Conservation (phyloP, 192 early-diverging fungal genomes). For the Dissophora globulifera region DNA sequence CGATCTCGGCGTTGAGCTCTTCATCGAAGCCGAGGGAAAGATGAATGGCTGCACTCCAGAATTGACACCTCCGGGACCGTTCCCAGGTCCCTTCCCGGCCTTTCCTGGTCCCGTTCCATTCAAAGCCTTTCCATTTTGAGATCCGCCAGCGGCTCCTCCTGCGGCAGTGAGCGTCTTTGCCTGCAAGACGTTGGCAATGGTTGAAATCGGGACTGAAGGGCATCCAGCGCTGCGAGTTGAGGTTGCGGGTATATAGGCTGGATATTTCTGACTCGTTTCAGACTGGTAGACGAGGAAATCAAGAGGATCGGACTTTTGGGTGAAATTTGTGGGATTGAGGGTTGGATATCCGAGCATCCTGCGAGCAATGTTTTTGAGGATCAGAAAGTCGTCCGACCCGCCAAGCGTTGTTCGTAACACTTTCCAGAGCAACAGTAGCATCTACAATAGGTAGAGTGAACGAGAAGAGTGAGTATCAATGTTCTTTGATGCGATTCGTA, state of each 20-base stretch:
- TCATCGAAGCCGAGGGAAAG: constrained; percentile 58
- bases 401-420: constrained; percentile 70
- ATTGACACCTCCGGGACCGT: constrained; percentile 30
- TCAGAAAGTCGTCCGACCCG: constrained; percentile 57
- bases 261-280: constrained; percentile 69
- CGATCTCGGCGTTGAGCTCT: constrained; percentile 56
- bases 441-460: constrained; percentile 47
- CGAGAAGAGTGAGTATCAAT: no score
- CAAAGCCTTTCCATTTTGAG: constrained; percentile 14
- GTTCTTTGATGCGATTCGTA: no score
- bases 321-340: constrained; percentile 13
- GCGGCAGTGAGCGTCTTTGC: constrained; percentile 12
- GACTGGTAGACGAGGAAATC: constrained; percentile 70
- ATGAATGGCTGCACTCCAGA: constrained; percentile 52
- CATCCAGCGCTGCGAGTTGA: constrained; percentile 8
- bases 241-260: constrained; percentile 62
- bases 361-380: constrained; percentile 61
- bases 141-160: constrained; percentile 6
- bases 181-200: constrained; percentile 27
- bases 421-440: constrained; percentile 78
- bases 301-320: constrained; percentile 69
- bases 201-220: constrained; percentile 23
- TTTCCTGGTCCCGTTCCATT: constrained; percentile 15
- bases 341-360: constrained; percentile 60
- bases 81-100: constrained; percentile 8